phyloP scores from a whole-genome alignment of 805 yeast species.

The Millerago galiae region DNA sequence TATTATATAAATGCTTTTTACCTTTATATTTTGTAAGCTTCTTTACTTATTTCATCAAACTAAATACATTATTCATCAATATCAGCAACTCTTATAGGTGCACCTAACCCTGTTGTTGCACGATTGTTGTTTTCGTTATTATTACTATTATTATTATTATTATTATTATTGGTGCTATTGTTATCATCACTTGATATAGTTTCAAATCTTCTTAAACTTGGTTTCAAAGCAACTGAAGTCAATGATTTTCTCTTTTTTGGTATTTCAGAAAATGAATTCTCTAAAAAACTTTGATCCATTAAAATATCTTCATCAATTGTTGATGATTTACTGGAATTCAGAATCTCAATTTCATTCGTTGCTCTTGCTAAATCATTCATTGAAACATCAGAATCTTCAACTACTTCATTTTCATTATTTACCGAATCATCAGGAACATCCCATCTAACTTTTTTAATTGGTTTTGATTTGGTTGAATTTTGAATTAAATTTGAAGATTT shows the following conservation, averaged over 20 bases:
- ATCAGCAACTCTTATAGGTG: conserved; percentile 11
- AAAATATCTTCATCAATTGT: conserved; percentile 4
- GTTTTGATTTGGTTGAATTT: conserved; percentile 17
- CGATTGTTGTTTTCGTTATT: not conserved
- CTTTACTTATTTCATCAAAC: not conserved
- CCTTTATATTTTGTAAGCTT: too few relatives aligned
- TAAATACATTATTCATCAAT: not conserved
- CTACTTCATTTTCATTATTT: conserved; percentile 4
- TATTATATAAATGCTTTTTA: too few relatives aligned
- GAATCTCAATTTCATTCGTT: conserved; percentile 17
- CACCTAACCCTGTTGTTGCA: conserved; percentile 9
- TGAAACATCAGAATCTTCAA: conserved; percentile 19
- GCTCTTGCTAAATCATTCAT: conserved; percentile 22
- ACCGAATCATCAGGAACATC: conserved; percentile 27
- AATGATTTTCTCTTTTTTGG: conserved; percentile 20
- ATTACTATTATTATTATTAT: not conserved
- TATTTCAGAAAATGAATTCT: conserved; percentile 9
- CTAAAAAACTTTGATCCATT: conserved; percentile 16
- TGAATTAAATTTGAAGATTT: conserved; percentile 11
- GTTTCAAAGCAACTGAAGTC: conserved; percentile 20
- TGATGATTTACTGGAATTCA: conserved; percentile 2
- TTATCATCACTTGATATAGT: too few relatives aligned
- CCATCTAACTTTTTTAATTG: conserved; percentile 41
- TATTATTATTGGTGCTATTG: not conserved
- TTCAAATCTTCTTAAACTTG: conserved; percentile 4